phyloP scores from a whole-genome alignment of 257 asterid species.

The Solanum infundibuliforme region DNA sequence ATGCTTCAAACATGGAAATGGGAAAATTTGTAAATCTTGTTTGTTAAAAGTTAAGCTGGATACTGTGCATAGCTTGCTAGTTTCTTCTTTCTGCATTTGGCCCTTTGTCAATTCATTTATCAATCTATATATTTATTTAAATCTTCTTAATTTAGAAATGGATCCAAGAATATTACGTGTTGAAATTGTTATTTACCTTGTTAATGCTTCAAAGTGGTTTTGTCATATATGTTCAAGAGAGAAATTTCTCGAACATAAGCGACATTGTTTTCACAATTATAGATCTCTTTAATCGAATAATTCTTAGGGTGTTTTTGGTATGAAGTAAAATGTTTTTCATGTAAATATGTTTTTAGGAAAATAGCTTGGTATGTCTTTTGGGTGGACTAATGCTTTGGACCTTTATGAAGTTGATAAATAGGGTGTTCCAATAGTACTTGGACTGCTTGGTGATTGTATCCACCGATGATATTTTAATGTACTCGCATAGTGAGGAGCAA shows the following conservation, averaged over 20 bases:
- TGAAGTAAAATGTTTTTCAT: not conserved
- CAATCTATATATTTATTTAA: not conserved
- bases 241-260: not conserved
- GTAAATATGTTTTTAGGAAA: not conserved
- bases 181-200: not conserved
- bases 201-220: not conserved
- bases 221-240: not conserved
- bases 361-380: not conserved
- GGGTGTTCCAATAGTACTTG: not conserved
- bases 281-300: not conserved
- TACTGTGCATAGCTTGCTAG: not conserved
- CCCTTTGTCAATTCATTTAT: not conserved
- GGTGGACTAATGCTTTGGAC: not conserved
- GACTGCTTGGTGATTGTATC: not conserved
- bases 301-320: not conserved
- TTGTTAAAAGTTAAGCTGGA: not conserved
- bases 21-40: not conserved
- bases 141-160: not conserved
- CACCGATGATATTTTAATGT: too few relatives aligned
- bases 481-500: not conserved
- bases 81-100: not conserved
- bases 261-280: not conserved
- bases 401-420: not conserved
- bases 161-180: not conserved
- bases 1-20: not conserved